Evolutionary conservation across 164 flowering plant genomes (phyloP).

Genomic region (Warburgia ugandensis): DNA sequence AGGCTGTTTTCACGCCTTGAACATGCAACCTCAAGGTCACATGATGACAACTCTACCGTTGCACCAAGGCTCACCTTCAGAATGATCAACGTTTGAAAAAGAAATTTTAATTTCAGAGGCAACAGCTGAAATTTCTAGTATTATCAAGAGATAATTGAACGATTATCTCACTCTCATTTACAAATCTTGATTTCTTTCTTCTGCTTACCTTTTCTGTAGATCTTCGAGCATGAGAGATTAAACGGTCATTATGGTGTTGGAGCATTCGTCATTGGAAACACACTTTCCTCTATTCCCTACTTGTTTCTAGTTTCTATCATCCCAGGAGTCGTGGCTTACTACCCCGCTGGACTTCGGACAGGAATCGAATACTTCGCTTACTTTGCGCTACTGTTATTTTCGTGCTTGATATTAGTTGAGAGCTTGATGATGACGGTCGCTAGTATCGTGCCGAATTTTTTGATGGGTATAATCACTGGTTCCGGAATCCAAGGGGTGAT

Average conservation of each 20-base stretch:
- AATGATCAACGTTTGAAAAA: too few relatives aligned
- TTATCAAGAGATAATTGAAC: too few relatives aligned
- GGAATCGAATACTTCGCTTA: conserved; percentile 27
- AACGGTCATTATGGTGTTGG: conserved; percentile 54
- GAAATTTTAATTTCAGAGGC: too few relatives aligned
- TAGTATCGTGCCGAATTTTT: conserved; percentile 51
- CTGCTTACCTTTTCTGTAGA: conserved; percentile 11
- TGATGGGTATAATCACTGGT: conserved; percentile 56
- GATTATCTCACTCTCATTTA: not conserved
- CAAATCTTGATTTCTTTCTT: not conserved
- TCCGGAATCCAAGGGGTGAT: conserved; percentile 59
- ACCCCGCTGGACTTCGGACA: conserved; percentile 31
- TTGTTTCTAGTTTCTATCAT: conserved; percentile 34
- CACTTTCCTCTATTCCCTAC: conserved; percentile 55
- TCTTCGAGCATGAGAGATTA: conserved; percentile 42
- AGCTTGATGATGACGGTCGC: conserved; percentile 69
- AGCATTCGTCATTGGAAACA: conserved; percentile 47
- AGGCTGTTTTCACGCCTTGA: too few relatives aligned
- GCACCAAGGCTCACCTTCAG: too few relatives aligned
- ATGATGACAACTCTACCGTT: too few relatives aligned
- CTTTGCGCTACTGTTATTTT: conserved; percentile 30
- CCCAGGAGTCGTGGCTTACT: conserved; percentile 48
- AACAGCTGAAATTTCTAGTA: too few relatives aligned
- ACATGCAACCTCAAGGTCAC: too few relatives aligned
- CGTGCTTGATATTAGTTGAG: conserved; percentile 43